Percentiles rank a stretch among this genome's conserved stretches.
Evolutionary conservation across 2,329 filamentous ascomycete species (phyloP).

Genomic region (Scytalidium sp.): DNA sequence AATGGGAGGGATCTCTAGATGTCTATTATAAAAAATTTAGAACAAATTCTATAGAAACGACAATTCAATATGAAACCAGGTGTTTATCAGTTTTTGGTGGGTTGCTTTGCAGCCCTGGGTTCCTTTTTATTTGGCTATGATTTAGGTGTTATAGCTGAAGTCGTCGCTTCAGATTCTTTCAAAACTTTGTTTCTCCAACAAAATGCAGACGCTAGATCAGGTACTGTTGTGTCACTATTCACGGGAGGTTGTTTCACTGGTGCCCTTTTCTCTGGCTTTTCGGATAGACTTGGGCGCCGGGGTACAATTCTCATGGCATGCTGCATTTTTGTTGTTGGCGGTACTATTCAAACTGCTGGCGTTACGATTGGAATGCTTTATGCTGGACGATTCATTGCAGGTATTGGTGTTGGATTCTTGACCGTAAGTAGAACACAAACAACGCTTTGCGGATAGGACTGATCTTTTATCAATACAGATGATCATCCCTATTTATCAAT

Average conservation of each 20-base stretch:
- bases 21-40: too few relatives aligned
- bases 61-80: too few relatives aligned
- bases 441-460: too few relatives aligned
- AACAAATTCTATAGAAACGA: too few relatives aligned
- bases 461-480: too few relatives aligned
- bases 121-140: slow-evolving; percentile 47
- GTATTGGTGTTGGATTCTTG: slow-evolving; percentile 61
- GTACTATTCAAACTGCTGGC: slow-evolving; percentile 67
- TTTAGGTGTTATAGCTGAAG: slow-evolving; percentile 48
- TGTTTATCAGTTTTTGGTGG: slow-evolving; percentile 46
- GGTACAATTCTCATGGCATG: slow-evolving; percentile 66
- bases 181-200: slow-evolving; percentile 35
- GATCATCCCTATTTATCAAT: too few relatives aligned
- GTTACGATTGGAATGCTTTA: slow-evolving; percentile 52
- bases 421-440: too few relatives aligned
- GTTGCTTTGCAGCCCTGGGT: slow-evolving; percentile 49
- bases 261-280: slow-evolving; percentile 65
- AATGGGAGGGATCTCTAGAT: too few relatives aligned
- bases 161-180: slow-evolving; percentile 43
- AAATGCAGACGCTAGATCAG: too few relatives aligned
- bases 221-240: slow-evolving; percentile 73
- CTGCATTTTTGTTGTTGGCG: slow-evolving; percentile 66
- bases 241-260: slow-evolving; percentile 54
- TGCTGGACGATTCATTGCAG: slow-evolving; percentile 64
- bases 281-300: slow-evolving; percentile 64